Evolutionary conservation across 2,329 filamentous ascomycete species (phyloP), one percentile per base, ranked within the genome.

Genomic region (Paecilomyces variotii): DNA sequence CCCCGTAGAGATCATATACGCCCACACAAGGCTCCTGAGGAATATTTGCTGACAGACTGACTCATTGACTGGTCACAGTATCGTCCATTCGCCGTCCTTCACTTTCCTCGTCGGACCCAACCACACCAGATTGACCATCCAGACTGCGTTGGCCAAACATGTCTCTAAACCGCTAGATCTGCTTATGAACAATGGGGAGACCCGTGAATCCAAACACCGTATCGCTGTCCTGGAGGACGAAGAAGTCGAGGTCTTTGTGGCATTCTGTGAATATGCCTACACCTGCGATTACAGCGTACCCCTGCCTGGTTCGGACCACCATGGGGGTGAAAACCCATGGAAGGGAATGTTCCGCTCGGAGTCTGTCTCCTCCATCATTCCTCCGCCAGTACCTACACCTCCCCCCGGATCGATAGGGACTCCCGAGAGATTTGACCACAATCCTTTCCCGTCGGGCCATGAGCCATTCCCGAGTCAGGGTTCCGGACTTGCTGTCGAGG

Each of bases 241-340:
- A 54, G 77, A 80, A 59, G 78, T 78, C 11, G 74, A 76, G 52
- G 80, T 78, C 1, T 81, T 82, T 59, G 68, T 76, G 28, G 74
- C 74, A 1, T 80, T 82, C 62, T 76, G 73, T 60, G 74, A 81
- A 61, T 81, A 76, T 70, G 77, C 78, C 11, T 82, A 81, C 59
- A 80, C 76, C 0, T 77, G 78, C 9, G 71, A 79, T 56, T 81
- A 80, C 60, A 71, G 64, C 75, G 28, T 77, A 71, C 2, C 61
- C 58, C 27, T 50, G 11, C 28, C 24, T 9, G 32, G 19, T 54
- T 14, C 4, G 5, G 35, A 39, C 3, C 35, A n/a, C 12, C 35
- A 39, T n/a, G 12, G n/a, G 35, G 35, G 30, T 32, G 30, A 39
- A 5, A 11, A 49, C 26, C 2, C 49, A 30, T 28, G 54, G 53